phyloP scores from a whole-genome alignment of 129 eudicot genomes.

The Smallanthus sonchifolius region DNA sequence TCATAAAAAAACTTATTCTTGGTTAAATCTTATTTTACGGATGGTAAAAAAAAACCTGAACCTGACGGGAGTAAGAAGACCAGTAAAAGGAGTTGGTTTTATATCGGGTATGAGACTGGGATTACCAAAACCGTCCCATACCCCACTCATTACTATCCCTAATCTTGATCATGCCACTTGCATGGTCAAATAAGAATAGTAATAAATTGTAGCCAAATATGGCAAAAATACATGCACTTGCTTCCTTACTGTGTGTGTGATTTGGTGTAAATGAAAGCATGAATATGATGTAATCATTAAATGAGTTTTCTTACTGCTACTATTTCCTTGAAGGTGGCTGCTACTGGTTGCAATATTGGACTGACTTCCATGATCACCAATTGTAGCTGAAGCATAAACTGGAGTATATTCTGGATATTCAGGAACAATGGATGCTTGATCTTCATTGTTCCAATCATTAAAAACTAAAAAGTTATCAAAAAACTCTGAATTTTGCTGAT shows the following conservation, averaged over 20 bases:
- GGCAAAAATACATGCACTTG: no score
- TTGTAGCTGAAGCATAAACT: slow-evolving; percentile 16
- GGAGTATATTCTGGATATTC: slow-evolving; percentile 36
- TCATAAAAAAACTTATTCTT: not conserved
- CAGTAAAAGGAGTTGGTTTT: no score
- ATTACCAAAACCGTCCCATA: no score
- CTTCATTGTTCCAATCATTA: slow-evolving; percentile 45
- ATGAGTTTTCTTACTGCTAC: slow-evolving; percentile 42
- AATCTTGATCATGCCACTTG: no score
- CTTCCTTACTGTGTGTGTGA: not conserved
- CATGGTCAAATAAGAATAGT: no score
- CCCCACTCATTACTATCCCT: no score
- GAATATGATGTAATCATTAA: not conserved
- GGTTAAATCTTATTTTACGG: not conserved
- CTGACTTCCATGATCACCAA: slow-evolving; percentile 17
- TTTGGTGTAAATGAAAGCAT: not conserved
- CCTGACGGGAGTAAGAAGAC: no score
- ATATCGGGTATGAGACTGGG: no score
- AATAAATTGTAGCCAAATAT: no score
- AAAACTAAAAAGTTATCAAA: slow-evolving; percentile 41
- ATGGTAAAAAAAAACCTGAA: no score
- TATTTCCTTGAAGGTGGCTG: slow-evolving; percentile 39
- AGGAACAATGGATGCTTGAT: slow-evolving; percentile 30
- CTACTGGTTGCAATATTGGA: slow-evolving; percentile 29
- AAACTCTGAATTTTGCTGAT: slow-evolving; percentile 34